These are phyloP conservation scores for Noccaea caerulescens DNA, from an alignment of 345 rosid genomes.

Conservation along the genomic window DNA sequence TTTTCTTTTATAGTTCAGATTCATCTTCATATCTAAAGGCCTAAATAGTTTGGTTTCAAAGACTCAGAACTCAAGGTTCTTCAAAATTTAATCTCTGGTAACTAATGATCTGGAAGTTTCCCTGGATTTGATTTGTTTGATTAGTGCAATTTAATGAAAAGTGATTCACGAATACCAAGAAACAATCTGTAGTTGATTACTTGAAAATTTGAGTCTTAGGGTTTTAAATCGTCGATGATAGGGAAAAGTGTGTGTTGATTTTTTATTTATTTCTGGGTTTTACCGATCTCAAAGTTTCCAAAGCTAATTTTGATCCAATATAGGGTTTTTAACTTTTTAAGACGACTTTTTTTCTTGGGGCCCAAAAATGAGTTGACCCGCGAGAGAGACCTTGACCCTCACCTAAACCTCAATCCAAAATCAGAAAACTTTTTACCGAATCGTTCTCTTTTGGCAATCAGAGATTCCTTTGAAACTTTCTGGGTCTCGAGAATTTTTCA, in stretches of 20 bases:
- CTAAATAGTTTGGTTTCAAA: background rate
- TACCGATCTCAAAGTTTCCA: background rate
- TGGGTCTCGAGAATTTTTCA: constrained; percentile 22
- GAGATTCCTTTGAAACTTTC: constrained; percentile 35
- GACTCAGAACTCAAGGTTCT: background rate
- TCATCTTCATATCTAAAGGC: background rate
- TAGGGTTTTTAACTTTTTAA: constrained; percentile 1
- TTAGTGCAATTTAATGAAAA: background rate
- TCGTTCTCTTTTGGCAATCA: constrained; percentile 5
- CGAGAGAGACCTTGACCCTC: constrained; percentile 40
- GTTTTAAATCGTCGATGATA: background rate
- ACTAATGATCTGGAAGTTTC: background rate
- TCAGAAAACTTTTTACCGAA: constrained; percentile 7
- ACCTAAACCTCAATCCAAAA: constrained; percentile 37
- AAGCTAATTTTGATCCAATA: background rate
- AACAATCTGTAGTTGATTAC: background rate
- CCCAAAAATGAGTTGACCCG: constrained; percentile 13
- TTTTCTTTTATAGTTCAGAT: background rate
- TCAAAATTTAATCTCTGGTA: background rate
- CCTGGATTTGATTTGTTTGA: constrained; percentile 1
- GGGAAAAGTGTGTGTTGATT: background rate
- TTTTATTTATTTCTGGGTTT: background rate
- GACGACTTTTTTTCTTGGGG: background rate
- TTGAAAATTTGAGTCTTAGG: background rate
- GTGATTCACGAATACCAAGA: background rate